Conservation (phyloP, 192 early-diverging fungal genomes). For the Backusella sp. region DNA sequence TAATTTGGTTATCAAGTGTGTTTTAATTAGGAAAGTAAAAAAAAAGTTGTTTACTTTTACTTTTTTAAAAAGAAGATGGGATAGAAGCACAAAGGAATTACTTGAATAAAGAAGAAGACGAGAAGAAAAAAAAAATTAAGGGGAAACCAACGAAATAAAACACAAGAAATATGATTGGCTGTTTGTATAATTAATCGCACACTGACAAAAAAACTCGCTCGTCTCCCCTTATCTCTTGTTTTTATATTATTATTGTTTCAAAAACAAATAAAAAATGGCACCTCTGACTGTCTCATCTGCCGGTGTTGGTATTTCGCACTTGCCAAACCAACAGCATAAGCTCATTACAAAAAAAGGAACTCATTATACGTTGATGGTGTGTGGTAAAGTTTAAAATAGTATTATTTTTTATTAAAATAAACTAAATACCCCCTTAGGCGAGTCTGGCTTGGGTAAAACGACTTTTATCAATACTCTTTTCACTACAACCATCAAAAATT, state of each 20-base stretch:
- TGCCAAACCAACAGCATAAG: constrained; percentile 92
- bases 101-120: neutral
- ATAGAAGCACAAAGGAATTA: neutral
- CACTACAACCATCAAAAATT: constrained; percentile 63
- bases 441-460: constrained; percentile 95
- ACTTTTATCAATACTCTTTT: constrained; percentile 99
- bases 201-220: neutral
- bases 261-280: neutral
- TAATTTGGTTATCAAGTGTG: neutral
- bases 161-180: neutral
- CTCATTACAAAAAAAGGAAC: constrained; percentile 91
- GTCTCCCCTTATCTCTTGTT: neutral
- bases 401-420: neutral
- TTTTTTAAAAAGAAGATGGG: neutral
- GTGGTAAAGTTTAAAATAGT: constrained; percentile 59
- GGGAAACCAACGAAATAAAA: neutral
- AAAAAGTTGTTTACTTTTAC: neutral
- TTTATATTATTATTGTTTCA: neutral
- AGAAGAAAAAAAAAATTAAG: neutral
- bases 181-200: neutral
- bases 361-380: constrained; percentile 96
- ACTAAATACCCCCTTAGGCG: constrained; percentile 51
- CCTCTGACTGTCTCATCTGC: neutral
- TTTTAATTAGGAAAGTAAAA: neutral
- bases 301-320: constrained; percentile 83